phyloP scores from a whole-genome alignment of 257 asterid genomes.

The Eustoma russellianum region DNA sequence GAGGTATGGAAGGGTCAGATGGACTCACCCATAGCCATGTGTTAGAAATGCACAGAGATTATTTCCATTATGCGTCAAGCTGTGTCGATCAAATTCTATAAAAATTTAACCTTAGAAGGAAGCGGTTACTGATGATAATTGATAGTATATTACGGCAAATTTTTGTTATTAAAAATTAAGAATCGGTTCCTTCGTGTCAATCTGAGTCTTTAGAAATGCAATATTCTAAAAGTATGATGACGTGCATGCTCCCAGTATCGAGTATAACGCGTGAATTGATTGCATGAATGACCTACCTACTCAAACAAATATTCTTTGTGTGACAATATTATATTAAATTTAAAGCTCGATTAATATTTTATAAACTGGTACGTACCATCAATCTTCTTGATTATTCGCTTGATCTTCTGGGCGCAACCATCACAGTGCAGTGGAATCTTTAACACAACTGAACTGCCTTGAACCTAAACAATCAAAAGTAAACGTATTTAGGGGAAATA shows the following conservation, averaged over 20 bases:
- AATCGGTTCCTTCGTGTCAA: too few relatives aligned
- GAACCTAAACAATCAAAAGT: slow-evolving; percentile 29
- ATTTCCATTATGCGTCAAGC: too few relatives aligned
- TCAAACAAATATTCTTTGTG: neutral
- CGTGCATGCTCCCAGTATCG: neutral
- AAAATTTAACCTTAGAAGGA: too few relatives aligned
- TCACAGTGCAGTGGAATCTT: slow-evolving; percentile 80
- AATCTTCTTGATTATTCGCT: slow-evolving; percentile 45
- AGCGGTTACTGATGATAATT: too few relatives aligned
- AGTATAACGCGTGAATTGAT: neutral
- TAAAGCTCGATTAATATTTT: neutral
- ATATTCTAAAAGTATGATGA: neutral
- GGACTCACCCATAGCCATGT: too few relatives aligned
- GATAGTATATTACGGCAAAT: too few relatives aligned
- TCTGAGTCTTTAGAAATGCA: neutral
- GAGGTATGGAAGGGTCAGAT: too few relatives aligned
- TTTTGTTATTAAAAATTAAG: too few relatives aligned
- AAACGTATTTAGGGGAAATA: neutral
- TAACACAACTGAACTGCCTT: slow-evolving; percentile 45
- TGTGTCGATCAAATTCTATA: too few relatives aligned
- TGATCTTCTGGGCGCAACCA: slow-evolving; percentile 79
- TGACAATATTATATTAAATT: neutral
- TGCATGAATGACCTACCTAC: neutral
- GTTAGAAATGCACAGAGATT: too few relatives aligned
- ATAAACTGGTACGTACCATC: slow-evolving; percentile 17